phyloP scores from a whole-genome alignment of 768 basidiomycete genomes.

The Hericium rajendrae region DNA sequence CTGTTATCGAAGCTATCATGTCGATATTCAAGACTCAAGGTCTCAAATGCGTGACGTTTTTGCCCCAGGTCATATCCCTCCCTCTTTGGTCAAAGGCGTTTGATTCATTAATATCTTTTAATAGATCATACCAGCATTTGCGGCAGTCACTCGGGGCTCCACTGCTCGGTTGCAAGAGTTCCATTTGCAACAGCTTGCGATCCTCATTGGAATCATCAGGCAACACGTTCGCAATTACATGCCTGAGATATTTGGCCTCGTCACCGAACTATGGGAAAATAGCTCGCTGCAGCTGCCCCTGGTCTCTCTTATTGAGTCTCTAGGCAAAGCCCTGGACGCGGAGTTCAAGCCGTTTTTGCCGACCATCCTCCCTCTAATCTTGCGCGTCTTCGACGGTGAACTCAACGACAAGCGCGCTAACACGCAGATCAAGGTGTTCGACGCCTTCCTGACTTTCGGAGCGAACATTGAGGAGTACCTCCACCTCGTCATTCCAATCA shows the following conservation, averaged over 20 bases:
- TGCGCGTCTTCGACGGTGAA: constrained; percentile 89
- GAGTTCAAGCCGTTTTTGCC: constrained; percentile 97
- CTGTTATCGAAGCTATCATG: constrained; percentile 96
- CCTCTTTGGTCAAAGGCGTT: neutral
- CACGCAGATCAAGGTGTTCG: constrained; percentile 86
- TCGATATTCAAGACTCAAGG: constrained; percentile 98
- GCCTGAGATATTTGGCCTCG: constrained; percentile 71
- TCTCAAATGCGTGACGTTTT: constrained; percentile 88
- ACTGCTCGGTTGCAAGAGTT: constrained; percentile 82
- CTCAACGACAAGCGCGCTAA: constrained; percentile 65
- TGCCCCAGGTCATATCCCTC: constrained; percentile 62
- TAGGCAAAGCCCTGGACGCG: constrained; percentile 89
- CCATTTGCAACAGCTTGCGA: constrained; percentile 90
- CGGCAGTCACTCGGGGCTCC: constrained; percentile 75
- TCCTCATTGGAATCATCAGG: constrained; percentile 92
- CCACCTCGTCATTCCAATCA: constrained; percentile 91
- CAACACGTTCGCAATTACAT: constrained; percentile 94
- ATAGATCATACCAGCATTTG: constrained; percentile 92
- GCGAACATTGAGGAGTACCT: constrained; percentile 96
- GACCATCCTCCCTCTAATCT: constrained; percentile 75
- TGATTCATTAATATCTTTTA: neutral
- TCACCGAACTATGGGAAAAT: constrained; percentile 89
- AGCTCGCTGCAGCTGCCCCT: constrained; percentile 79
- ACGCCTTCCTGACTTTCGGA: constrained; percentile 92
- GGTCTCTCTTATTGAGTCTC: constrained; percentile 84